phyloP scores from a whole-genome alignment of 306 rosid species.

The Sphenostylis stenocarpa region DNA sequence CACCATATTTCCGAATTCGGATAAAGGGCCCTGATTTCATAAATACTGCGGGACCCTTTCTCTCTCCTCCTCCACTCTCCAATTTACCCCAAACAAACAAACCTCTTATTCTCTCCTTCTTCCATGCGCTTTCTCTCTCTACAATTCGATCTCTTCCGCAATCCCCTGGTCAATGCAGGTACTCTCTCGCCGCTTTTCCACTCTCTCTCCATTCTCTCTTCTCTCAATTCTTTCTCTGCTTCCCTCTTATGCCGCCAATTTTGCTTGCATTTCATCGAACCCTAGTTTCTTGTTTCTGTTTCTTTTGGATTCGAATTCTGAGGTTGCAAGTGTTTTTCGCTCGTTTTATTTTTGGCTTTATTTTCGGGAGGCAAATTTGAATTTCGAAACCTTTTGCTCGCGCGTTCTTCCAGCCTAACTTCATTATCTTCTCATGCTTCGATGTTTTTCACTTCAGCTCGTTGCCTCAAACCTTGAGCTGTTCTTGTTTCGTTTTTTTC shows the following conservation, averaged over 20 bases:
- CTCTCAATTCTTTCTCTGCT: slow-evolving; percentile 11
- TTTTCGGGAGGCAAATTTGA: neutral
- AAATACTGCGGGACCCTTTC: slow-evolving; percentile 49
- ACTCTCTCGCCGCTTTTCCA: slow-evolving; percentile 23
- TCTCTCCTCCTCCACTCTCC: slow-evolving; percentile 39
- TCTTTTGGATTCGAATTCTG: slow-evolving; percentile 27
- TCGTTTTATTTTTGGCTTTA: neutral
- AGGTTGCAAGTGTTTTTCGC: neutral
- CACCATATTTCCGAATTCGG: slow-evolving; percentile 31
- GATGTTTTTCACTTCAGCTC: neutral
- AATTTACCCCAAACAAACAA: neutral
- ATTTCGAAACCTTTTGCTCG: slow-evolving; percentile 3
- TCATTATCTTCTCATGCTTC: slow-evolving; percentile 12
- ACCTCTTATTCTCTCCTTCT: neutral
- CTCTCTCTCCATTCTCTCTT: neutral
- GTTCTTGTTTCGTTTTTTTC: slow-evolving; percentile 24
- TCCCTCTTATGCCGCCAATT: neutral
- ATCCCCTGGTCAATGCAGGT: slow-evolving; percentile 71
- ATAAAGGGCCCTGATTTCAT: slow-evolving; percentile 46
- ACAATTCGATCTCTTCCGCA: slow-evolving; percentile 42
- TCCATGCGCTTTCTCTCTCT: slow-evolving; percentile 20
- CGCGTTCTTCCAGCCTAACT: slow-evolving; percentile 1
- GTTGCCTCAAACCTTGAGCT: slow-evolving; percentile 12
- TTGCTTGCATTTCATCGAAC: slow-evolving; percentile 36
- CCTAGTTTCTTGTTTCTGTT: slow-evolving; percentile 46